Percentiles rank a stretch among this genome's conserved stretches.
These are phyloP conservation scores for Xylaria bambusicola DNA, from an alignment of 495 filamentous ascomycete species.

Conservation along the genomic window DNA sequence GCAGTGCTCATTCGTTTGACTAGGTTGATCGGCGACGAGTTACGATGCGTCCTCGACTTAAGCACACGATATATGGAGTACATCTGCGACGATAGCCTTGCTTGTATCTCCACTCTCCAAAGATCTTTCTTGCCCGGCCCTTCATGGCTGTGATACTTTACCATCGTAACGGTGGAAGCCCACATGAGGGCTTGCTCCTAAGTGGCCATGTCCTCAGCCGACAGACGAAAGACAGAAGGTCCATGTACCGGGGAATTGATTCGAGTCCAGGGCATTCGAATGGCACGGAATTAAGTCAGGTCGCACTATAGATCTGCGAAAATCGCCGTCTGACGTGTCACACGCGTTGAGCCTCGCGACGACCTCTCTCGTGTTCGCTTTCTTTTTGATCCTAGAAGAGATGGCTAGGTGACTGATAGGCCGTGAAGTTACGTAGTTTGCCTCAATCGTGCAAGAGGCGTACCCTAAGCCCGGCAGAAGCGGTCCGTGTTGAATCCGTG, in stretches of 20 bases:
- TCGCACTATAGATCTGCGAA: conserved; percentile 16
- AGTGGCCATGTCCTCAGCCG: conserved; percentile 16
- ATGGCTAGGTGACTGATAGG: conserved; percentile 15
- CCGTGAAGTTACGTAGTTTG: conserved; percentile 3
- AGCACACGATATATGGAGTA: not conserved
- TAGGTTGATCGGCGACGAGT: not conserved
- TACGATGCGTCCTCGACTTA: not conserved
- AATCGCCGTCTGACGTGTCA: conserved; percentile 12
- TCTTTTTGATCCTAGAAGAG: conserved; percentile 4
- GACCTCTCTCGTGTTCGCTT: conserved; percentile 17
- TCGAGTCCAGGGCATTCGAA: conserved; percentile 1
- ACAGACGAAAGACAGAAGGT: conserved; percentile 7
- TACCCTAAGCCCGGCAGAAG: conserved; percentile 6
- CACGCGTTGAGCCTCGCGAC: conserved; percentile 9
- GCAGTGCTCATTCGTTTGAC: not conserved
- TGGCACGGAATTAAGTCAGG: conserved; percentile 1
- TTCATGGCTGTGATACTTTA: conserved; percentile 4
- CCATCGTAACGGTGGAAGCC: conserved; percentile 9
- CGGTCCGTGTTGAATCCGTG: conserved; percentile 9
- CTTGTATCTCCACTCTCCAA: conserved; percentile 2
- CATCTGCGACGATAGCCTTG: not conserved
- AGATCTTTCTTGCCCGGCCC: not conserved
- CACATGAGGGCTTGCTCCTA: conserved; percentile 11
- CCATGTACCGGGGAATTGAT: conserved; percentile 10
- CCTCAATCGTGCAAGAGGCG: conserved; percentile 16